Percentiles rank a stretch among this genome's conserved stretches.
Conservation (phyloP, 1,284 basidiomycete genomes). For the Meripilus lineatus region DNA sequence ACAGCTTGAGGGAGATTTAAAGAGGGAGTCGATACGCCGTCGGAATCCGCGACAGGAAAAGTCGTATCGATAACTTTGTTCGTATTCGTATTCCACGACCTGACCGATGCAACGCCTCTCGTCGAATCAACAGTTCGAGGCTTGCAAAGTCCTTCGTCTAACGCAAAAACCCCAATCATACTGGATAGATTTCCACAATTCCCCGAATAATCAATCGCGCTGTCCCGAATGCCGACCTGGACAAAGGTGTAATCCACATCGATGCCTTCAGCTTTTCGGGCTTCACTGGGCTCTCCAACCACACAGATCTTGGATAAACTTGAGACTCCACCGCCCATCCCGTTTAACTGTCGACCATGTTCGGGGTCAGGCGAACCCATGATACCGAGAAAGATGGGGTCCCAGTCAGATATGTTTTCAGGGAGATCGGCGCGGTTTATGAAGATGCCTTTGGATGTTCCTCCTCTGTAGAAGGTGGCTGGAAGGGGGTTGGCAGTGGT, state of each 20-base stretch:
- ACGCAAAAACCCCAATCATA: slow-evolving; percentile 63
- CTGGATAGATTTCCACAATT: slow-evolving; percentile 69
- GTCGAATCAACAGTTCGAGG: slow-evolving; percentile 20
- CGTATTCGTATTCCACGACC: slow-evolving; percentile 66
- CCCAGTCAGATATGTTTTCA: slow-evolving; percentile 44
- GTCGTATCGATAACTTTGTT: slow-evolving; percentile 62
- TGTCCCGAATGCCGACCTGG: slow-evolving; percentile 52
- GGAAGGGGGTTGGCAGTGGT: slow-evolving; percentile 55
- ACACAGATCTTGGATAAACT: slow-evolving; percentile 80
- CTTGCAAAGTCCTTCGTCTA: slow-evolving; percentile 53
- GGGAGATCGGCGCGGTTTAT: slow-evolving; percentile 52
- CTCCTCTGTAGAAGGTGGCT: slow-evolving; percentile 64
- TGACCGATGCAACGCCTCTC: slow-evolving; percentile 27
- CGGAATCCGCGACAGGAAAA: slow-evolving; percentile 41
- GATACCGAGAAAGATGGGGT: slow-evolving; percentile 62
- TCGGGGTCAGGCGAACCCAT: slow-evolving; percentile 81
- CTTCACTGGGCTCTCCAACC: slow-evolving; percentile 41
- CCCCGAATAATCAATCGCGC: slow-evolving; percentile 55
- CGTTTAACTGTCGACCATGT: slow-evolving; percentile 74
- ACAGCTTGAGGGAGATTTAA: slow-evolving; percentile 47
- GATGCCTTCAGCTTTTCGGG: slow-evolving; percentile 35
- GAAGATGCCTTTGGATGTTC: slow-evolving; percentile 78
- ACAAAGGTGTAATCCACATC: slow-evolving; percentile 65
- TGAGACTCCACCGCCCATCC: slow-evolving; percentile 79
- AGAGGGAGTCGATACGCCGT: slow-evolving; percentile 27